Evolutionary conservation across 768 basidiomycete species (phyloP), one percentile per base, ranked within the genome.

Genomic region (Kwoniella newhampshirensis): DNA sequence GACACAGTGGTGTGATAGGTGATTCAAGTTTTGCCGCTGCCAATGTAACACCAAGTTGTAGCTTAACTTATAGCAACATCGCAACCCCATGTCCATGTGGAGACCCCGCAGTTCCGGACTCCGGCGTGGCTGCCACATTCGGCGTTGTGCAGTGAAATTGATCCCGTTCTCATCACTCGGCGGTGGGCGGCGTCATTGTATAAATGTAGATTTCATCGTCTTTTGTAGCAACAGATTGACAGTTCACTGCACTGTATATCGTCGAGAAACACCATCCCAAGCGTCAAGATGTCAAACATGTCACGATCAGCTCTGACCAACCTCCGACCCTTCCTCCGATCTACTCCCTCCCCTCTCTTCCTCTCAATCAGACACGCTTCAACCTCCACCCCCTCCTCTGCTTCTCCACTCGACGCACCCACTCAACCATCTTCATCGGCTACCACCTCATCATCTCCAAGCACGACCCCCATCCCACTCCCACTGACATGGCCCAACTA

Each of bases 401-500:
- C 18, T 20, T 50, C 51, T 17, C 44, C 52, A n/a, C 44, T 48
- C 18, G 41, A 41, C 4, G 12, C 40, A 11, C 44, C 50, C 15
- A 23, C 43, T 18, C 35, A 47, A 36, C 37, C 58, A 23, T 32
- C 57, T 35, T 55, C 54, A 21, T 37, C 61, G 3, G 36, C 57
- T 12, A 47, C 61, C 18, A n/a, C 48, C 18, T 42, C 49, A 13
- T 45, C 63, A 7, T 30, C 64, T 26, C 43, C 56, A 15, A 46
- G 53, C 1, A 43, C 67, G 18, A 48, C 66, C 12, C 44, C 57
- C 9, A 26, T 51, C 15, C 47, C 48, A 1, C 54, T 73, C 4
- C 70, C 73, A 0, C 62, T 76, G 4, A 49, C 73, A 66, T 76
- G 75, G 75, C 70, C 75, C 18, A 43, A 66, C 21, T 76, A 76